phyloP scores from a whole-genome alignment of 257 asterid genomes.

The Gentiana dahurica region DNA sequence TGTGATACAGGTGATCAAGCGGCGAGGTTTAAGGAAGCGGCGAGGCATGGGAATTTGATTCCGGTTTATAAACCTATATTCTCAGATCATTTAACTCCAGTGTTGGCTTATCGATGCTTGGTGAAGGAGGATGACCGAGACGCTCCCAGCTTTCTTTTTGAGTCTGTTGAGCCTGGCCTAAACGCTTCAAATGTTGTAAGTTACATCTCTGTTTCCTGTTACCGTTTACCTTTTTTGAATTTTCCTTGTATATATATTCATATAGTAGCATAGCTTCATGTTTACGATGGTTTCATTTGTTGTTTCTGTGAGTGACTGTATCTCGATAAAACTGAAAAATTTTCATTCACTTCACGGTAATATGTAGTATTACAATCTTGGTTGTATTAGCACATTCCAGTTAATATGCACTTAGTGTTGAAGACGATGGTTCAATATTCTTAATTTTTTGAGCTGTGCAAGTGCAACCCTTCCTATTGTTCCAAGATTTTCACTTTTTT shows the following conservation, averaged over 20 bases:
- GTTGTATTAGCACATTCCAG: no score
- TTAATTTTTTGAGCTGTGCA: no score
- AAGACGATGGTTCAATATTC: no score
- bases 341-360: no score
- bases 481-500: no score
- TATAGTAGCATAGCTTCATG: no score
- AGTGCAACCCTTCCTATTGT: no score
- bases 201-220: constrained; percentile 4
- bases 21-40: constrained; percentile 80
- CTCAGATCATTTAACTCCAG: constrained; percentile 90
- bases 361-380: no score
- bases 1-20: constrained; percentile 50
- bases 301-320: no score
- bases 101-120: constrained; percentile 85
- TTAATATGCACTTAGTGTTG: no score
- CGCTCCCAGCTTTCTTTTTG: constrained; percentile 93
- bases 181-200: constrained; percentile 73
- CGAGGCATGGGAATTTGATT: constrained; percentile 76
- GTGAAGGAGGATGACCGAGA: constrained; percentile 92
- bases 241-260: background rate
- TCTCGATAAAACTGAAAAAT: no score
- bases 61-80: constrained; percentile 69
- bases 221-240: constrained; percentile 2
- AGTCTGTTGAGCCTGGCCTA: constrained; percentile 80
- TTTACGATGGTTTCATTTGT: no score